A percentile compares a stretch with the other conserved stretches of the same genome.
These are phyloP conservation scores for Acanthamoeba culbertsoni DNA, from an alignment of 208 protist species.

Conservation along the genomic window DNA sequence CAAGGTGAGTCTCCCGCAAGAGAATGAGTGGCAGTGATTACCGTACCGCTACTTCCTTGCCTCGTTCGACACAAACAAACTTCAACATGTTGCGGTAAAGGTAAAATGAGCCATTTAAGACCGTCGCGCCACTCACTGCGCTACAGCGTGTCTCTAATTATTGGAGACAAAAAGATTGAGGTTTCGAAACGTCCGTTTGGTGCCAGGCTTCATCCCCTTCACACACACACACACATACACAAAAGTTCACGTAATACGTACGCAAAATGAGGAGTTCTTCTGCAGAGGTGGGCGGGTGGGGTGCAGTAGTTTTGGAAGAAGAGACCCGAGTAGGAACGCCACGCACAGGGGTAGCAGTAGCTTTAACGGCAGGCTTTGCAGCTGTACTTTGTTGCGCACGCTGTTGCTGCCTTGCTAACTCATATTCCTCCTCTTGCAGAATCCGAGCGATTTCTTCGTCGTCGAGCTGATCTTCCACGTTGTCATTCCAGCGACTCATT, in stretches of 20 bases:
- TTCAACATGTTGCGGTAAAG: conserved; percentile 29
- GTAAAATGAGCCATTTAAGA: neutral
- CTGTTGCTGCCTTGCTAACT: neutral
- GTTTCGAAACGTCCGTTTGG: too few relatives aligned
- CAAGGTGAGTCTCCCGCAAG: too few relatives aligned
- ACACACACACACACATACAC: too few relatives aligned
- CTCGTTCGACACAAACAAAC: conserved; percentile 1
- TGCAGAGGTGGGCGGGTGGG: neutral
- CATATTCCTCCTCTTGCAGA: conserved; percentile 7
- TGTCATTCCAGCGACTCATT: neutral
- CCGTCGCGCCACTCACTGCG: neutral
- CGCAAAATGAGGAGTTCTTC: neutral
- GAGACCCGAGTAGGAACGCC: too few relatives aligned
- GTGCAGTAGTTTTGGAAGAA: too few relatives aligned
- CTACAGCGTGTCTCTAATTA: neutral
- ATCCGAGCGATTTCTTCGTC: conserved; percentile 26
- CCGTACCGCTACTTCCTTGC: neutral
- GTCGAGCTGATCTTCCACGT: neutral
- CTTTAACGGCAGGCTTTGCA: neutral
- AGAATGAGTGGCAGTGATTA: neutral
- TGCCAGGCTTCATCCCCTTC: too few relatives aligned
- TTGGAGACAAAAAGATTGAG: neutral
- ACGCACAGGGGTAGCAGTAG: too few relatives aligned
- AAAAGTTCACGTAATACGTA: neutral
- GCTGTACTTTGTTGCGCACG: neutral